These are phyloP conservation scores for Irpex lacteus DNA, from an alignment of 1,284 basidiomycete genomes.

Conservation along the genomic window DNA sequence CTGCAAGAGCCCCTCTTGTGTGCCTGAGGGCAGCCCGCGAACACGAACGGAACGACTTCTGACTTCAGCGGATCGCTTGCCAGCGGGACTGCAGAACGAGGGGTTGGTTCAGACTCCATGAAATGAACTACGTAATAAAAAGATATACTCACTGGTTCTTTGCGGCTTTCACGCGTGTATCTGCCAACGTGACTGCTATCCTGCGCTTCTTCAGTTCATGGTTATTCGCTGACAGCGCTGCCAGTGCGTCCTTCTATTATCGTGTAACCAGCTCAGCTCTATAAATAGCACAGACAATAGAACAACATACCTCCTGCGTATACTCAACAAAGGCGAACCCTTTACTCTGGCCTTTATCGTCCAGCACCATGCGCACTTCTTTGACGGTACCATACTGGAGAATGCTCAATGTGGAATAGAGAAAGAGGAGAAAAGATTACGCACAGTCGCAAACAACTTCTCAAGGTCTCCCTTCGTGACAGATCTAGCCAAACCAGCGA, in stretches of 20 bases:
- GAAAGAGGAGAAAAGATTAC: too few species aligned
- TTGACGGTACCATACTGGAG: conserved; percentile 84
- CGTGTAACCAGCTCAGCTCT: too few species aligned
- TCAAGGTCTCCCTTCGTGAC: conserved; percentile 72
- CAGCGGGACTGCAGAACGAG: conserved; percentile 23
- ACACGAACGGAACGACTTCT: conserved; percentile 73
- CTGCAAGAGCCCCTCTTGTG: conserved; percentile 87
- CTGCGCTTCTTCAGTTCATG: conserved; percentile 81
- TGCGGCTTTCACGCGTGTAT: conserved; percentile 57
- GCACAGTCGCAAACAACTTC: conserved; percentile 74
- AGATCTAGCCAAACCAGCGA: conserved; percentile 79
- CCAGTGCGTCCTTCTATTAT: conserved; percentile 64
- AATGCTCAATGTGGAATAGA: too few species aligned
- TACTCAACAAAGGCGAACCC: conserved; percentile 97
- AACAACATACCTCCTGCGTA: conserved; percentile 79
- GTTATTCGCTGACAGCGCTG: conserved; percentile 79
- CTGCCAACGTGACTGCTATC: conserved; percentile 81
- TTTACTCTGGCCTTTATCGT: conserved; percentile 69
- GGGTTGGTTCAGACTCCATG: too few species aligned
- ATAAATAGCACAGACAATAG: too few species aligned
- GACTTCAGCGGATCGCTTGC: conserved; percentile 49
- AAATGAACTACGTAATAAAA: neutral
- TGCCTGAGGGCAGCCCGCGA: conserved; percentile 65
- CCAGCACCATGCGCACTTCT: conserved; percentile 75
- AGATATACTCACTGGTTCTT: conserved; percentile 47